Evolutionary conservation across 148 eudicot species (phyloP).

Genomic region (Linanthus parryae): DNA sequence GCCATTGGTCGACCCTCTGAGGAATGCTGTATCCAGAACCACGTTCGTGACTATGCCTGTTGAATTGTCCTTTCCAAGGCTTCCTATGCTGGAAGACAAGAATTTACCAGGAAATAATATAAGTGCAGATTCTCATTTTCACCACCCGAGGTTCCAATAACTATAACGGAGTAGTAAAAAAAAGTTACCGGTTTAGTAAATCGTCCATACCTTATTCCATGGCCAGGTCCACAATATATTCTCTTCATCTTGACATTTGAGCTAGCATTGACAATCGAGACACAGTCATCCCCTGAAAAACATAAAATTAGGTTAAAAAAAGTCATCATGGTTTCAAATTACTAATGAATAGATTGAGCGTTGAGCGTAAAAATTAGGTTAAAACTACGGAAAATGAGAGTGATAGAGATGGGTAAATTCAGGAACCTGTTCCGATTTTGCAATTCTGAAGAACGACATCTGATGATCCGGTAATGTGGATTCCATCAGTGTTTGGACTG

Average conservation of each 20-base stretch:
- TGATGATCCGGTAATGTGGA: conserved; percentile 72
- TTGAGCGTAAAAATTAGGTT: too few relatives aligned
- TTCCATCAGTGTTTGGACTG: conserved; percentile 99
- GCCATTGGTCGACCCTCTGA: conserved; percentile 73
- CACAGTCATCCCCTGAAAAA: conserved; percentile 81
- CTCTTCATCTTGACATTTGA: conserved; percentile 91
- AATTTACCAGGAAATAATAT: too few relatives aligned
- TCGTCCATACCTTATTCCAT: conserved; percentile 82
- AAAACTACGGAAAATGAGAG: too few relatives aligned
- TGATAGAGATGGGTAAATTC: not conserved
- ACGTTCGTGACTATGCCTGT: conserved; percentile 67
- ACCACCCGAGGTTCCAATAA: too few relatives aligned
- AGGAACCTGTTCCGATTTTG: conserved; percentile 94
- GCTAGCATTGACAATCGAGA: conserved; percentile 86
- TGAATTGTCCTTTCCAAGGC: conserved; percentile 85
- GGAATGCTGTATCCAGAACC: conserved; percentile 59
- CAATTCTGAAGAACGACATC: conserved; percentile 68
- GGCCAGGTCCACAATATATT: conserved; percentile 94
- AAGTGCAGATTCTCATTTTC: too few relatives aligned
- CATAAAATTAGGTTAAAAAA: conserved; percentile 10
- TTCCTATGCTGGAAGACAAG: conserved; percentile 69
- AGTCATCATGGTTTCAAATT: too few relatives aligned
- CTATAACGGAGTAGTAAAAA: too few relatives aligned
- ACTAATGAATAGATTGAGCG: too few relatives aligned
- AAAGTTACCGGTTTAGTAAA: too few relatives aligned